These are phyloP conservation scores for Ustilago cynodontis DNA, from an alignment of 1,284 basidiomycete genomes.

Conservation along the genomic window DNA sequence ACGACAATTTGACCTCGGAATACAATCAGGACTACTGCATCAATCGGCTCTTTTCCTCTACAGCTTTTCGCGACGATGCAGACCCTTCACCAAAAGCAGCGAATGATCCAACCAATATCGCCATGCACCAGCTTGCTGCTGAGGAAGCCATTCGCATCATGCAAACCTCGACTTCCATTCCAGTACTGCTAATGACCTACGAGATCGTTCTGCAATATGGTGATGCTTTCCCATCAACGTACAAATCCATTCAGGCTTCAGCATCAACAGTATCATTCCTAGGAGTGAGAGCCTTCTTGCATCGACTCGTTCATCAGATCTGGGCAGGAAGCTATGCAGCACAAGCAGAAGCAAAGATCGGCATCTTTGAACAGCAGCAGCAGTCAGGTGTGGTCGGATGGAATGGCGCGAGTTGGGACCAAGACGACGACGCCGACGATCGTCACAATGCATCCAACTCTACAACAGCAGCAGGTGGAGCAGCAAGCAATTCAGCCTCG, in stretches of 20 bases:
- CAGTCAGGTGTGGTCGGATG: slow-evolving; percentile 9
- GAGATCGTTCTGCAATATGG: slow-evolving; percentile 83
- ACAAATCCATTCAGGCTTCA: slow-evolving; percentile 48
- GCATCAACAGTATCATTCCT: slow-evolving; percentile 37
- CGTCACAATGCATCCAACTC: neutral
- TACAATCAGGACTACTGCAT: slow-evolving; percentile 57
- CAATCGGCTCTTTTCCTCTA: slow-evolving; percentile 49
- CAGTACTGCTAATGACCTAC: slow-evolving; percentile 83
- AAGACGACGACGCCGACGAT: slow-evolving; percentile 3
- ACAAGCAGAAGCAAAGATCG: slow-evolving; percentile 57
- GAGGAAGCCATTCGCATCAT: slow-evolving; percentile 52
- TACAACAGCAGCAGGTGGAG: too few relatives aligned
- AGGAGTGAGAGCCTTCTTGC: slow-evolving; percentile 54
- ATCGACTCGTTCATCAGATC: slow-evolving; percentile 65
- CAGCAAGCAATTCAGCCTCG: slow-evolving; percentile 1
- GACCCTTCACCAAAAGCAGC: neutral
- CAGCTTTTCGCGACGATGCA: slow-evolving; percentile 37
- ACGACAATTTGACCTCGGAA: slow-evolving; percentile 41
- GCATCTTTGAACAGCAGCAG: slow-evolving; percentile 29
- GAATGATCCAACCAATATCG: neutral
- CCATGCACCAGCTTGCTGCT: slow-evolving; percentile 45
- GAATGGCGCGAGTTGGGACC: slow-evolving; percentile 26
- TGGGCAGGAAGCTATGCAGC: slow-evolving; percentile 69
- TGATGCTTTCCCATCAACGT: slow-evolving; percentile 39
- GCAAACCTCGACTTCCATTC: slow-evolving; percentile 79